These are phyloP conservation scores for Citrus mangshanensis DNA, from an alignment of 345 rosid genomes.

Conservation along the genomic window DNA sequence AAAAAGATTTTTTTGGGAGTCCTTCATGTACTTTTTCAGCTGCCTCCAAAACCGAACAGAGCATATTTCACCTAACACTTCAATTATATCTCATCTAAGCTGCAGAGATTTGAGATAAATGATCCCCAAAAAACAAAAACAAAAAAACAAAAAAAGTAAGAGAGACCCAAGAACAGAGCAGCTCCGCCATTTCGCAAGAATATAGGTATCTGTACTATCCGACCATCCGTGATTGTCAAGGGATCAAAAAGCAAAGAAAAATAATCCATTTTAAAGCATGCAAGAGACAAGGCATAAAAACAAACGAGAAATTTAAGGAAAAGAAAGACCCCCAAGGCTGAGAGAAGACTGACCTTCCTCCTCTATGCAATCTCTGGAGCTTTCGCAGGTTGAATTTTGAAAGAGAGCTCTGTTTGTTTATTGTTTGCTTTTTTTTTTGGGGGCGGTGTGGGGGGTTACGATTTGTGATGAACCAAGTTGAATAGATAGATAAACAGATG, in stretches of 20 bases:
- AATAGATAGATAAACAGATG: neutral
- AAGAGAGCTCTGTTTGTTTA: too few species aligned
- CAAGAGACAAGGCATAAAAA: too few species aligned
- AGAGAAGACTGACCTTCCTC: neutral
- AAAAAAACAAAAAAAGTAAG: neutral
- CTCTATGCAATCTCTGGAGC: neutral
- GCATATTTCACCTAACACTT: neutral
- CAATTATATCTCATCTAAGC: neutral
- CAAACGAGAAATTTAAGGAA: neutral
- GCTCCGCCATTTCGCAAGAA: neutral
- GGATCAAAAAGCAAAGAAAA: too few species aligned
- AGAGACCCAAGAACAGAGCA: neutral
- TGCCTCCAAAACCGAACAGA: constrained; percentile 7
- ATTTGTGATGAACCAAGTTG: neutral
- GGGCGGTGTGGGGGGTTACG: neutral
- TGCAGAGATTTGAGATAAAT: neutral
- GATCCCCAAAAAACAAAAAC: neutral
- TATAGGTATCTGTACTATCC: too few species aligned
- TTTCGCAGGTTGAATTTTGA: neutral
- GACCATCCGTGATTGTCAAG: too few species aligned
- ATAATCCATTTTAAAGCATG: too few species aligned
- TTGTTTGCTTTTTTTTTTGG: too few species aligned
- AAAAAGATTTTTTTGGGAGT: constrained; percentile 21
- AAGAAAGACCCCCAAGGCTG: too few species aligned
- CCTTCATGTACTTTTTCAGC: constrained; percentile 2